phyloP scores from a whole-genome alignment of 202 grass and related monocot species.

The Cymbopogon flexuosus region DNA sequence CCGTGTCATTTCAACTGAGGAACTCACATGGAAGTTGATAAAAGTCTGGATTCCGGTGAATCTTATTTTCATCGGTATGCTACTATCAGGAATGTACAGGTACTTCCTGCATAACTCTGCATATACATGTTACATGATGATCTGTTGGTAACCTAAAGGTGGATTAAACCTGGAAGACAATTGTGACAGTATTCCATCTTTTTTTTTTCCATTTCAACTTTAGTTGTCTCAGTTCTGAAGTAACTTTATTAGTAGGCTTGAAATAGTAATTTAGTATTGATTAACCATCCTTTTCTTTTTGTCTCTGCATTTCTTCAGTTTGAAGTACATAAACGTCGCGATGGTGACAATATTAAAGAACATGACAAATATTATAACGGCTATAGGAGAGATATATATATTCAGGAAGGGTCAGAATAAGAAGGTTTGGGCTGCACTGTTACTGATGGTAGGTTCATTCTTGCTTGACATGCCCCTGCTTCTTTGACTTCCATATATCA shows the following conservation, averaged over 20 bases:
- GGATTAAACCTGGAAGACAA: neutral
- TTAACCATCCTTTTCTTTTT: neutral
- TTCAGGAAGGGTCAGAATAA: slow-evolving; percentile 72
- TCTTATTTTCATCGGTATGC: slow-evolving; percentile 81
- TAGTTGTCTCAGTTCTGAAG: neutral
- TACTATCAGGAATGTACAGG: slow-evolving; percentile 89
- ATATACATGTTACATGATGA: slow-evolving; percentile 9
- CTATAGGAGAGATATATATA: slow-evolving; percentile 68
- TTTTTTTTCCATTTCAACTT: neutral
- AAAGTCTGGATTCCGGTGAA: slow-evolving; percentile 52
- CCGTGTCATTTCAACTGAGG: slow-evolving; percentile 55
- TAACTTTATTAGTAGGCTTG: neutral
- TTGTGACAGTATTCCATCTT: neutral
- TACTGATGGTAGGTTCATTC: slow-evolving; percentile 63
- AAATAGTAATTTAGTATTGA: neutral
- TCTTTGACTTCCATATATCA: slow-evolving; percentile 15
- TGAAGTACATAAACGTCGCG: slow-evolving; percentile 90
- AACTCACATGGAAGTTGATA: slow-evolving; percentile 76
- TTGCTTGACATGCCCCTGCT: neutral
- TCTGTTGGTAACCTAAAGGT: neutral
- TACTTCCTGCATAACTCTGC: slow-evolving; percentile 8
- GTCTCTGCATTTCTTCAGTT: slow-evolving; percentile 39
- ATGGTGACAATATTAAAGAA: slow-evolving; percentile 93
- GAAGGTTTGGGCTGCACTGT: slow-evolving; percentile 81
- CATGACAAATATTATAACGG: slow-evolving; percentile 86